Evolutionary conservation across 192 early-diverging fungal species (phyloP).

Genomic region (Gonapodya prolifera): DNA sequence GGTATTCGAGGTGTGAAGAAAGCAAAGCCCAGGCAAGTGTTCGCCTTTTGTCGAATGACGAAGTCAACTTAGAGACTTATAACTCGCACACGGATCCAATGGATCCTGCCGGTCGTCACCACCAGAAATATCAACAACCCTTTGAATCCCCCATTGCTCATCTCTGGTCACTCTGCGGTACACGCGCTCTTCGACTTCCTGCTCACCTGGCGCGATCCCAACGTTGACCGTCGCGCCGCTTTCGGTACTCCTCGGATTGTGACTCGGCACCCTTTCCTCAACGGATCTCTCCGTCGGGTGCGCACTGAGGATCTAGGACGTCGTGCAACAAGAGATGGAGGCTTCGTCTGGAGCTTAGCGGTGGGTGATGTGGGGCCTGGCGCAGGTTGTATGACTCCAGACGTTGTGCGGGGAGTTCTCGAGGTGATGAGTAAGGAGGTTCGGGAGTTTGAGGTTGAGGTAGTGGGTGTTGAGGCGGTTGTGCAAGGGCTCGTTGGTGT

Average conservation of each 20-base stretch:
- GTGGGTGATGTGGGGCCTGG: not conserved
- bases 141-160: not conserved
- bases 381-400: not conserved
- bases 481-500: not conserved
- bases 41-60: not conserved
- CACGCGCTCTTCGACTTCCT: slow-evolving; percentile 4
- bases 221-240: not conserved
- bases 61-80: too few relatives aligned
- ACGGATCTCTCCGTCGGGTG: not conserved
- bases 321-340: not conserved
- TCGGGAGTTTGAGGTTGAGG: not conserved
- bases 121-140: not conserved
- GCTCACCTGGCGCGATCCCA: not conserved
- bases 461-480: not conserved
- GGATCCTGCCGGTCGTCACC: not conserved
- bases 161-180: not conserved
- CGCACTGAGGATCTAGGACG: not conserved
- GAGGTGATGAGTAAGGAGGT: not conserved
- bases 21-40: not conserved
- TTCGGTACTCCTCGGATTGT: not conserved
- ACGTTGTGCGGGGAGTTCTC: not conserved
- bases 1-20: not conserved
- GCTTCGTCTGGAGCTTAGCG: not conserved
- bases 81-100: not conserved
- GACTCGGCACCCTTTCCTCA: not conserved